Evolutionary conservation across 805 yeast species (phyloP), one percentile per base, ranked within the genome.

Genomic region (Saitoella complicata): DNA sequence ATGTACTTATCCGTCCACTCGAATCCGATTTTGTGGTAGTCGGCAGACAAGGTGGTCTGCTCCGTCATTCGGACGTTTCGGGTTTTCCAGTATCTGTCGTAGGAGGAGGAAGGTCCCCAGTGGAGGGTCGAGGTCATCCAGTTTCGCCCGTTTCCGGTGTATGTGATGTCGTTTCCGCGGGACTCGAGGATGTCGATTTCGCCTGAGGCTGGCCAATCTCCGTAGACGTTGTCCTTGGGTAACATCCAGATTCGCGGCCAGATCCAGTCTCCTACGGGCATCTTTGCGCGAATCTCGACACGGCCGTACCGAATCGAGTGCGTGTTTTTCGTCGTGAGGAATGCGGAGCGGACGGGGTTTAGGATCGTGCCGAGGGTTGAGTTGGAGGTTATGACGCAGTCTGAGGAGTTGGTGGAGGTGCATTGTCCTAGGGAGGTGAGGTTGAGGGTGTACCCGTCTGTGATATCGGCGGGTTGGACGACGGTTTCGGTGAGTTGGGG

Each of bases 221-320:
- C 50, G 35, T 48, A 48, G 11, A 38, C 42, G 29, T 29, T 34
- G 31, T 48, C 32, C 3, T 34, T 41, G 31, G 50, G 50, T 36
- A 48, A 33, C 50, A 48, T 48, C 50, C 50, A 48, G 36, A 48
- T 45, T 5, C 48, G 48, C 5, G 50, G 50, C 50, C 50, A 48
- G 30, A 48, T 6, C 50, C 50, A 48, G 44, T 48, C 50, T 7
- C 50, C 50, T 7, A 21, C 34, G n/a, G 50, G 48, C 37, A 48
- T 32, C 35, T 38, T 32, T 8, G 50, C 50, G 30, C 41, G 37
- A n/a, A 48, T 46, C 21, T 48, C 50, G 36, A 48, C 46, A 29
- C 43, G 42, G 31, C 50, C 50, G 41, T 45, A 45, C 36, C 31
- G 38, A 39, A 48, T 40, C 29, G 21, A 34, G 7, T 48, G 42